Conservation (phyloP, 2,329 filamentous ascomycete species). For the Aspergillus sp. region DNA sequence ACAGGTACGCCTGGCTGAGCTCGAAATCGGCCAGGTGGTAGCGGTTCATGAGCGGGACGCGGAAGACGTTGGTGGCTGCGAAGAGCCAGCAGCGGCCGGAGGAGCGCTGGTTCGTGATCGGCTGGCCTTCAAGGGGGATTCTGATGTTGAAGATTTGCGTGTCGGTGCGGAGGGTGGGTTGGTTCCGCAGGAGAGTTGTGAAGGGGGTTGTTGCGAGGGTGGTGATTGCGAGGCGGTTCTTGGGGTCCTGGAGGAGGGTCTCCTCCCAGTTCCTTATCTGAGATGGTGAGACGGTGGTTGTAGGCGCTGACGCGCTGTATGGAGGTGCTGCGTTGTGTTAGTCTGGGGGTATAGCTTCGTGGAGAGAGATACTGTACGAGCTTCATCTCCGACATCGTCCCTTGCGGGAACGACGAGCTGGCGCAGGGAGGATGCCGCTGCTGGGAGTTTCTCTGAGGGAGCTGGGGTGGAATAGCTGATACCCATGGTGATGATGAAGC, state of each 20-base stretch:
- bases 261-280: slow-evolving; percentile 25
- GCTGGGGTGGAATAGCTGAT: neutral
- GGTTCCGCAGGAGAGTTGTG: slow-evolving; percentile 62
- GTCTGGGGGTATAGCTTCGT: neutral
- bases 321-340: slow-evolving; percentile 8
- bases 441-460: neutral
- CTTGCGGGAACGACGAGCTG: slow-evolving; percentile 3
- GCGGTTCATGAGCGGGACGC: slow-evolving; percentile 81
- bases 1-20: slow-evolving; percentile 82
- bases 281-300: slow-evolving; percentile 16
- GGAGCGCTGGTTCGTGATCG: slow-evolving; percentile 79
- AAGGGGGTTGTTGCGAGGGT: slow-evolving; percentile 69
- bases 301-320: slow-evolving; percentile 7
- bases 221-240: slow-evolving; percentile 70
- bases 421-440: neutral
- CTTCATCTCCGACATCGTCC: neutral
- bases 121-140: slow-evolving; percentile 76
- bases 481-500: neutral
- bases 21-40: slow-evolving; percentile 76
- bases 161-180: slow-evolving; percentile 62
- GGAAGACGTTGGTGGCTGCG: slow-evolving; percentile 86
- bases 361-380: neutral
- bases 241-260: slow-evolving; percentile 23
- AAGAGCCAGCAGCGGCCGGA: slow-evolving; percentile 91
- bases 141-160: slow-evolving; percentile 79